Evolutionary conservation across 2,329 filamentous ascomycete genomes (phyloP).

Genomic region (Calonectria multiphialidica): DNA sequence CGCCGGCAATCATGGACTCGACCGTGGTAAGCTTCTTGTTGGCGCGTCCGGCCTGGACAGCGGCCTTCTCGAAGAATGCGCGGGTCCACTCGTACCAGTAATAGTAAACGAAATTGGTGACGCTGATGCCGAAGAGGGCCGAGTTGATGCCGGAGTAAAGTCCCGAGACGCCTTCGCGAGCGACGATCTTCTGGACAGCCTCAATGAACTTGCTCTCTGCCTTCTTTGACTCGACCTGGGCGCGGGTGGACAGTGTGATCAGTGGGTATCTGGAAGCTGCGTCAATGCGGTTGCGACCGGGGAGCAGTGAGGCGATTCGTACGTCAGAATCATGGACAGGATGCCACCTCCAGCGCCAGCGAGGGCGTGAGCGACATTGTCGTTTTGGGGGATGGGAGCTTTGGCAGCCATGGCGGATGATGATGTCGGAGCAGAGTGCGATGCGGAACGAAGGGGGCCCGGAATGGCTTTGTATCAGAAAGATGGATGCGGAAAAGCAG

Average conservation of each 20-base stretch:
- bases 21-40: conserved; percentile 88
- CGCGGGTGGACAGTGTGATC: conserved; percentile 96
- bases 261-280: conserved; percentile 80
- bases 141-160: conserved; percentile 95
- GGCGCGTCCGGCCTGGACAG: conserved; percentile 77
- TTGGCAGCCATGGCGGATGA: conserved; percentile 58
- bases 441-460: neutral
- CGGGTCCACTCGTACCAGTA: conserved; percentile 99
- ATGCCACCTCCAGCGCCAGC: conserved; percentile 94
- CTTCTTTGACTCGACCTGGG: conserved; percentile 96
- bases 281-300: conserved; percentile 18
- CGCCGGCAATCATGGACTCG: conserved; percentile 95
- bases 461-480: conserved; percentile 6
- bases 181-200: conserved; percentile 87
- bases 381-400: conserved; percentile 83
- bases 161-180: conserved; percentile 89
- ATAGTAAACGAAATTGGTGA: conserved; percentile 99
- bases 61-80: conserved; percentile 85
- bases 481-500: conserved; percentile 1
- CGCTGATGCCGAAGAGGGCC: conserved; percentile 95
- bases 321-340: conserved; percentile 96
- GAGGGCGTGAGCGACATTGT: conserved; percentile 96
- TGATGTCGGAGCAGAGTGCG: conserved; percentile 6
- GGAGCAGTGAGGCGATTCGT: conserved; percentile 45
- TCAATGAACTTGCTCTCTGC: conserved; percentile 87